Base-by-base conservation (phyloP, 805 yeast species). In the Candida pseudofarinosa region DNA sequence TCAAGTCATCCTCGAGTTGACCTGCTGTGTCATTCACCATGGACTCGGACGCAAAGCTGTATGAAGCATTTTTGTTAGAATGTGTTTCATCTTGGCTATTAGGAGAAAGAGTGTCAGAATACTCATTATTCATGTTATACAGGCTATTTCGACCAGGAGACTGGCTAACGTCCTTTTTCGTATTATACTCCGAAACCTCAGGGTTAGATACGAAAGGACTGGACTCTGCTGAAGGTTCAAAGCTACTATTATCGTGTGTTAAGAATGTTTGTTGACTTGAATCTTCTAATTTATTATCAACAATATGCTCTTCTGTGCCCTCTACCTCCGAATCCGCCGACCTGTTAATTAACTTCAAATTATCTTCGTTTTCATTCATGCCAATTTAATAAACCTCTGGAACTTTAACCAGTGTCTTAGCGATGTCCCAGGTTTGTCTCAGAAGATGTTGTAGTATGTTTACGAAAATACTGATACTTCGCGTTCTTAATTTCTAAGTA, bases 191-290 rank as follows among this genome's bases (percentile, higher is more conserved):
- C 10, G 28, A 23, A 7, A 23, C 10, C 6, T 23, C 28, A 26
- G 60, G 58, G 26, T 53, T 42, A 3, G 56, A 47, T 26, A 55
- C 45, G 33, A 56, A 56, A 4, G 49, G 49, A 36, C 49, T 46
- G 6, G 28, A 23, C 28, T 23, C 28, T 6, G 28, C 28, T 23
- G 28, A 15, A 17, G 26, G 17, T 19, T 19, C n/a, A 18, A 18
- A 15, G 35, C 35, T 33, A 4, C 14, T 36, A 7, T 8, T 8
- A 23, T 36, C 38, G 15, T 36, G 17, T n/a, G 38, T 19, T 12
- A 28, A 13, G 15, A 12, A 16, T 6, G 16, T 4, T 17, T 6
- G 17, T 19, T 14, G 20, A 12, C 20, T 34, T n/a, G 18, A 34
- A 19, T 34, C 20, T 15, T 34, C n/a, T n/a, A 13, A 14, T 15